phyloP scores from a whole-genome alignment of 768 basidiomycete genomes.

The Pleurotus citrinopileatus region DNA sequence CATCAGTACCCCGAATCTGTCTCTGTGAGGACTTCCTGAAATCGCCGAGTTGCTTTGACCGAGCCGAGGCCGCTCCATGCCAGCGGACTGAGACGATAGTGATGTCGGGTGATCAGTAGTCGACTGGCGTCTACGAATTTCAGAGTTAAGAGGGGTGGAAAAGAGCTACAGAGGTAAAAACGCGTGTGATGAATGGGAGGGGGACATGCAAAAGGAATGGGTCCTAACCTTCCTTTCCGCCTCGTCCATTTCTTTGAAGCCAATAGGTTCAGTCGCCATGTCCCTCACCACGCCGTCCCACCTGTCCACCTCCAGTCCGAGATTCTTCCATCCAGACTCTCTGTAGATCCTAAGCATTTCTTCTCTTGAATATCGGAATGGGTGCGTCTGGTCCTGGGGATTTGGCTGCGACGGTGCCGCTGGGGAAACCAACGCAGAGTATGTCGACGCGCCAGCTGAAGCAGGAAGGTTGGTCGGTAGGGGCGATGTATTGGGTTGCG shows the following conservation, averaged over 20 bases:
- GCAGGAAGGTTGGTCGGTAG: constrained; percentile 43
- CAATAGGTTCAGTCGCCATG: constrained; percentile 65
- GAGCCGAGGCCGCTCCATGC: constrained; percentile 57
- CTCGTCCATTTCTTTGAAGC: constrained; percentile 77
- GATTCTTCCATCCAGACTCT: constrained; percentile 66
- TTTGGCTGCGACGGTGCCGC: constrained; percentile 48
- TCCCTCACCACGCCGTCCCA: constrained; percentile 90
- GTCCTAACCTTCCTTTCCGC: constrained; percentile 81
- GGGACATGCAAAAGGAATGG: constrained; percentile 13
- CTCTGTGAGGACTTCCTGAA: constrained; percentile 57
- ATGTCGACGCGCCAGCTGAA: constrained; percentile 57
- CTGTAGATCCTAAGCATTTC: constrained; percentile 82
- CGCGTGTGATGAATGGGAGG: constrained; percentile 23
- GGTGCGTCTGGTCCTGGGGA: constrained; percentile 62
- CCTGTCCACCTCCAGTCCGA: constrained; percentile 83
- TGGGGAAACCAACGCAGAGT: constrained; percentile 66
- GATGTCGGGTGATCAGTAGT: constrained; percentile 62
- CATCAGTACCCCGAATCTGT: constrained; percentile 59
- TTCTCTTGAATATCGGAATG: constrained; percentile 87
- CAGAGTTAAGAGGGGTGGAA: constrained; percentile 80
- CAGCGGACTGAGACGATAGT: constrained; percentile 44
- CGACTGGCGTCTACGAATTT: constrained; percentile 83
- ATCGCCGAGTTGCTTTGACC: constrained; percentile 45
- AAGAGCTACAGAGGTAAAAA: constrained; percentile 56
- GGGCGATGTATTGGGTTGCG: constrained; percentile 57